Evolutionary conservation across 2,329 filamentous ascomycete genomes (phyloP), one percentile per base, ranked within the genome.

Genomic region (Paraconiothyrium brasiliense): DNA sequence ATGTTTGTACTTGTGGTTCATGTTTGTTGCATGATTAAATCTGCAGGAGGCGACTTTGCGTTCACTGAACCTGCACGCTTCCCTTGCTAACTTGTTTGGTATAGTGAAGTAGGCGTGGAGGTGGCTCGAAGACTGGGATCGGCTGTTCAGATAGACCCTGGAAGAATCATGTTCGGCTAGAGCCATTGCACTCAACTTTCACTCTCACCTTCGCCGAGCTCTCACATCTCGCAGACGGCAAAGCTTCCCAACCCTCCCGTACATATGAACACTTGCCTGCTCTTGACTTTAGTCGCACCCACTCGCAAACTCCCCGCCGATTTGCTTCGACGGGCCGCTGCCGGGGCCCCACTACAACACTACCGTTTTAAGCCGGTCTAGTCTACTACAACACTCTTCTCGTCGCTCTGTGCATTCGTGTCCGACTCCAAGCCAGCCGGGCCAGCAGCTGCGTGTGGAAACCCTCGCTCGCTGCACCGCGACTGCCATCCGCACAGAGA

Each of bases 301-400:
- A 9, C 48, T 20, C 20, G 57, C 49, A 59, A 54, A 59, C 58
- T 51, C 27, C 32, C 34, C 30, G 34, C 20, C 22, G 44, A 56
- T 54, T 61, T 47, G 39, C 54, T 57, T 27, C 47, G 43, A 58
- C 57, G 58, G 52, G 59, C 57, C 41, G 61, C 57, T 57, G 43
- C 52, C 48, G 54, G 20, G 43, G 56, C 39, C 64, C 60, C 61
- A 65, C 64, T 60, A 65, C 51, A 59, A 43, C 58, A 43, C 61
- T 57, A 60, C 65, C 56, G 43, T 32, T 49, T 57, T 52, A 54
- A 54, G 51, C 22, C 34, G 37, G 37, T 43, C 51, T 54, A 30
- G 51, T 54, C 51, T 20, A 54, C 51, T 11, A 43, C 22, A 39
- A 27, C 50, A 52, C 50, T 16, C 35, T 27, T 24, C 34, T 52